Evolutionary conservation across 1,284 basidiomycete genomes (phyloP), one percentile per base, ranked within the genome.

Genomic region (Ceratobasidium sp.): DNA sequence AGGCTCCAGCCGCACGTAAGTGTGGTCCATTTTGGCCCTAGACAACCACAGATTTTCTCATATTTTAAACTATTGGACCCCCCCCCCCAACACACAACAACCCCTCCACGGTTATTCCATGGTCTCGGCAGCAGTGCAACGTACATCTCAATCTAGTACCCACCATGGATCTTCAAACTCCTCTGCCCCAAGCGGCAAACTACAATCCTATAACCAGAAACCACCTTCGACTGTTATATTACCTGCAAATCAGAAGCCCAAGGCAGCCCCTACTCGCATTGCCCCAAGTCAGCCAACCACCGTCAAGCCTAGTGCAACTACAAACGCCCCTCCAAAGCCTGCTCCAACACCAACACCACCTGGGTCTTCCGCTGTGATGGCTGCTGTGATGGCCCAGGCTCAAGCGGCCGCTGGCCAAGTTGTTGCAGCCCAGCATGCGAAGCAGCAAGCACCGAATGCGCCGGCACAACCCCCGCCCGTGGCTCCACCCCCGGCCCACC

Each of bases 321-420:
- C 68, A 31, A 72, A 61, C 59, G 54, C 41, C 13, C 68, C 68
- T 37, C 68, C 68, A 4, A 72, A 61, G 43, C 46, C 56, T 34
- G 68, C 68, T n/a, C 68, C 68, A 4, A 58, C 68, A 4, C 68
- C 68, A 27, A 72, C 68, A n/a, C 68, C 68, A 11, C 68, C 68
- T 1, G 68, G 68, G 2, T 72, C 68, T 22, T 56, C 68, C n/a
- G 68, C 68, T 39, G 68, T 72, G 6, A 72, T 72, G 68, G 68
- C 68, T 9, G 68, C 68, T 22, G 68, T 72, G 2, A 72, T 72
- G 68, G 68, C 68, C n/a, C 68, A 72, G 43, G 68, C 68, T 34
- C 68, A 72, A 43, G 68, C 58, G 19, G 58, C 68, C 14, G 68
- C 68, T 34, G 68, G 68, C 2, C 68, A 72, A 29, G 56, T 56